These are phyloP conservation scores for Scheffersomyces lignosus DNA, from an alignment of 805 yeast genomes.

Conservation along the genomic window DNA sequence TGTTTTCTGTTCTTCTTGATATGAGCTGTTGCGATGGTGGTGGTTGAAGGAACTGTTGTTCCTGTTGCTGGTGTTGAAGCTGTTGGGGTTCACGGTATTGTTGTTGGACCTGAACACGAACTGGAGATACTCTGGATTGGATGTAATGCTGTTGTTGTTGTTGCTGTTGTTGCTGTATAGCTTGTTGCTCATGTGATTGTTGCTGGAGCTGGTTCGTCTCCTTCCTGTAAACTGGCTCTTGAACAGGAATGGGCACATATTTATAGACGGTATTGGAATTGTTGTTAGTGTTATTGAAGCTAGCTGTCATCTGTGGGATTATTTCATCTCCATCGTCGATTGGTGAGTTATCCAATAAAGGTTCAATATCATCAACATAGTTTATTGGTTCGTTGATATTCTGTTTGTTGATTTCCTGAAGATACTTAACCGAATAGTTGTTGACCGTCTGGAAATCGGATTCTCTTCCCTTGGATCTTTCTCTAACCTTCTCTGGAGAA, in stretches of 20 bases:
- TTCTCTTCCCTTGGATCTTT: neutral
- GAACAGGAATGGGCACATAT: constrained; percentile 43
- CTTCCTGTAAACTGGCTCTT: constrained; percentile 27
- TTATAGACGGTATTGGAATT: constrained; percentile 12
- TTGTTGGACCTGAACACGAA: constrained; percentile 5
- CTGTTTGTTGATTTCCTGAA: constrained; percentile 29
- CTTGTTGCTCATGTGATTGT: constrained; percentile 6
- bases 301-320: neutral
- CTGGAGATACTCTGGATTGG: too few relatives aligned
- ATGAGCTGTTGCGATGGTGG: too few relatives aligned
- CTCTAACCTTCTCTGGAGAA: constrained; percentile 13
- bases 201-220: constrained; percentile 3
- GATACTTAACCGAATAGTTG: constrained; percentile 43
- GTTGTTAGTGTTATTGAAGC: constrained; percentile 1
- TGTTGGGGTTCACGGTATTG: neutral
- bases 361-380: constrained; percentile 39
- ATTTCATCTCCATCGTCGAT: neutral
- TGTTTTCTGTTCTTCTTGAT: constrained; percentile 14
- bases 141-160: constrained; percentile 7
- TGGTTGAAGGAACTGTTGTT: neutral
- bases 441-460: constrained; percentile 14
- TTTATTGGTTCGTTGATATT: constrained; percentile 7
- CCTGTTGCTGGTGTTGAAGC: constrained; percentile 1
- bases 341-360: constrained; percentile 19
- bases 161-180: constrained; percentile 9